A percentile compares a stretch with the other conserved stretches of the same genome.
phyloP scores from a whole-genome alignment of 257 asterid species.

The Avicennia marina region DNA sequence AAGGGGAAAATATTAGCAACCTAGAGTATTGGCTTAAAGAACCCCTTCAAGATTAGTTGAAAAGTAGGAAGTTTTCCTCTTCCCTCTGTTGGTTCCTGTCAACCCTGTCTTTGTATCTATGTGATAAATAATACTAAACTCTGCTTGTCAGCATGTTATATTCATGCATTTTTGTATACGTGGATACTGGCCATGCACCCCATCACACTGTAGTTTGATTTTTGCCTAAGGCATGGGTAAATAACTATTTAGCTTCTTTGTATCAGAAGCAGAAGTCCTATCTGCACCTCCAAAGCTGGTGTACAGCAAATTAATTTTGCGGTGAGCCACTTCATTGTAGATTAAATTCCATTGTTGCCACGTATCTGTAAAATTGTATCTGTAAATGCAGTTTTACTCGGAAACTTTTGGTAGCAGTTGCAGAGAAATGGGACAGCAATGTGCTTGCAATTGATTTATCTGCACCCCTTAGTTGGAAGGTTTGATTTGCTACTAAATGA shows the following conservation, averaged over 20 bases:
- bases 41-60: conserved; percentile 1
- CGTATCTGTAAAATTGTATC: not conserved
- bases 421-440: conserved; percentile 76
- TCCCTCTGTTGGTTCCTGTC: conserved; percentile 1
- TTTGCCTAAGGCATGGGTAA: not conserved
- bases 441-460: conserved; percentile 68
- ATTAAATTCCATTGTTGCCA: not conserved
- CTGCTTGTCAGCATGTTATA: not conserved
- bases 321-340: conserved; percentile 37
- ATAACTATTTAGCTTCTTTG: conserved; percentile 16
- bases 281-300: conserved; percentile 96
- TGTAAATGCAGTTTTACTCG: conserved; percentile 66
- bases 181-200: not conserved
- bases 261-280: conserved; percentile 84
- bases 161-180: not conserved
- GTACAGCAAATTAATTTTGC: conserved; percentile 84
- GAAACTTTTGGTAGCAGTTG: conserved; percentile 81
- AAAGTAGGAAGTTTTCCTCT: not conserved
- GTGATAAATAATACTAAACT: not conserved
- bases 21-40: not conserved
- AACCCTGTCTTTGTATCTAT: not conserved
- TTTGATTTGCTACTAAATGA: conserved; percentile 24
- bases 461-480: conserved; percentile 87
- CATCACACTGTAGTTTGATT: not conserved
- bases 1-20: not conserved